These are phyloP conservation scores for Echria macrotheca DNA, from an alignment of 495 filamentous ascomycete species.

Conservation along the genomic window DNA sequence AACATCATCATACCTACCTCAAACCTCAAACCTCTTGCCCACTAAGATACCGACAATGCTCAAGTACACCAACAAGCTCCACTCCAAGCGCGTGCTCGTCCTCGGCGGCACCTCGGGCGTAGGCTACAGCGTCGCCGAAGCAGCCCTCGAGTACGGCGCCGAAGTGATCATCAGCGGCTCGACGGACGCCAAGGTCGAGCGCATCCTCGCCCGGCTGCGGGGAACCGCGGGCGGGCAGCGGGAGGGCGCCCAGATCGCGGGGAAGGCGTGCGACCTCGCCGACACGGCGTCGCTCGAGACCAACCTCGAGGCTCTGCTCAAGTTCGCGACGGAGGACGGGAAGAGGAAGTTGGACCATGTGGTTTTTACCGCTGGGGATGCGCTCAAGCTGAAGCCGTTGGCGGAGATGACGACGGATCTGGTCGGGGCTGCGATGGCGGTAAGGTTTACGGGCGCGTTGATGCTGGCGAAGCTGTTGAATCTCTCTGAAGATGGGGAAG, in stretches of 20 bases:
- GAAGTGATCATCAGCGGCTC: slow-evolving; percentile 51
- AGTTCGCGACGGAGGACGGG: slow-evolving; percentile 24
- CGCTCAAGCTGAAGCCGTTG: slow-evolving; percentile 28
- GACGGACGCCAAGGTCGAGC: slow-evolving; percentile 29
- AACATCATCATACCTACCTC: not conserved
- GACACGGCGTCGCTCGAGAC: slow-evolving; percentile 37
- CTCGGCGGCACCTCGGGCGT: slow-evolving; percentile 53
- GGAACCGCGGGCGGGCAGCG: too few relatives aligned
- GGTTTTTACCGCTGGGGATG: slow-evolving; percentile 53
- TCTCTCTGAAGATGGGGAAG: too few relatives aligned
- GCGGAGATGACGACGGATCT: slow-evolving; percentile 32
- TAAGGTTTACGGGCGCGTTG: slow-evolving; percentile 46
- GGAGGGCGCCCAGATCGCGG: slow-evolving; percentile 25
- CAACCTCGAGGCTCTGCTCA: slow-evolving; percentile 40
- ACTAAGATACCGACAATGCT: too few relatives aligned
- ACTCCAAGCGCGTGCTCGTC: slow-evolving; percentile 40
- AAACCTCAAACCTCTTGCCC: not conserved
- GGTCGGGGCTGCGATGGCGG: slow-evolving; percentile 31
- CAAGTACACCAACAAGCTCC: slow-evolving; percentile 30
- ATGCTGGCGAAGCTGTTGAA: slow-evolving; percentile 48
- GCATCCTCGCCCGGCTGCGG: slow-evolving; percentile 37
- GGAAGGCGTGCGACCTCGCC: slow-evolving; percentile 48
- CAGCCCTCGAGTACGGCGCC: slow-evolving; percentile 43
- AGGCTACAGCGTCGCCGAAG: slow-evolving; percentile 50
- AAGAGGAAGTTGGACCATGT: slow-evolving; percentile 52